Evolutionary conservation across 306 rosid species (phyloP).

Genomic region (Purshia tridentata): DNA sequence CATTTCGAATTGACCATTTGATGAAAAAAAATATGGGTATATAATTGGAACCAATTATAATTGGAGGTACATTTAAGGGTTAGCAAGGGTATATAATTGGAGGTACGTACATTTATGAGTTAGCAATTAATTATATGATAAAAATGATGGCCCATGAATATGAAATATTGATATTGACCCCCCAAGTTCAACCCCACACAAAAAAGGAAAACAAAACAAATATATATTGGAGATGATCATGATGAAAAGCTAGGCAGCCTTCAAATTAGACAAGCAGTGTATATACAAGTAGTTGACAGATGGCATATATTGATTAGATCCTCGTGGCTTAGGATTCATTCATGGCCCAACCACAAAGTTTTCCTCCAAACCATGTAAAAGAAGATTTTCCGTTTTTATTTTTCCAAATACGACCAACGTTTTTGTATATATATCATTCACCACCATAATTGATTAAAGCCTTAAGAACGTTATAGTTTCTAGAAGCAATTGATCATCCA

Average conservation of each 20-base stretch:
- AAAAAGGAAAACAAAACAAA: neutral
- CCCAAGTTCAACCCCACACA: neutral
- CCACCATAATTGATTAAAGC: slow-evolving; percentile 14
- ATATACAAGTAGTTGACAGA: neutral
- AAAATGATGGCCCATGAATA: neutral
- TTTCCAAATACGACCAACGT: too few species aligned
- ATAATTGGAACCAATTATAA: too few species aligned
- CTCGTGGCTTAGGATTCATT: neutral
- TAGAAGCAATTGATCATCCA: slow-evolving; percentile 11
- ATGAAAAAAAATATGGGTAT: too few species aligned
- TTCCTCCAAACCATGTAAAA: neutral
- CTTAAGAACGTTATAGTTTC: neutral
- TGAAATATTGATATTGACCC: neutral
- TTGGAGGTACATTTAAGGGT: too few species aligned
- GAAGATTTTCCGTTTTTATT: neutral
- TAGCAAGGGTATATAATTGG: too few species aligned
- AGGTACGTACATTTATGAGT: neutral
- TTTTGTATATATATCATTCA: neutral
- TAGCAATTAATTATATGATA: neutral
- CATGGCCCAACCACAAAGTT: slow-evolving; percentile 13
- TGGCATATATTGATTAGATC: slow-evolving; percentile 3
- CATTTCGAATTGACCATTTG: neutral
- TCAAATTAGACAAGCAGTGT: neutral
- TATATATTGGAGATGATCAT: neutral
- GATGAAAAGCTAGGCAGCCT: neutral